Base-by-base conservation (phyloP, 768 basidiomycete genomes). In the Suillus occidentalis region DNA sequence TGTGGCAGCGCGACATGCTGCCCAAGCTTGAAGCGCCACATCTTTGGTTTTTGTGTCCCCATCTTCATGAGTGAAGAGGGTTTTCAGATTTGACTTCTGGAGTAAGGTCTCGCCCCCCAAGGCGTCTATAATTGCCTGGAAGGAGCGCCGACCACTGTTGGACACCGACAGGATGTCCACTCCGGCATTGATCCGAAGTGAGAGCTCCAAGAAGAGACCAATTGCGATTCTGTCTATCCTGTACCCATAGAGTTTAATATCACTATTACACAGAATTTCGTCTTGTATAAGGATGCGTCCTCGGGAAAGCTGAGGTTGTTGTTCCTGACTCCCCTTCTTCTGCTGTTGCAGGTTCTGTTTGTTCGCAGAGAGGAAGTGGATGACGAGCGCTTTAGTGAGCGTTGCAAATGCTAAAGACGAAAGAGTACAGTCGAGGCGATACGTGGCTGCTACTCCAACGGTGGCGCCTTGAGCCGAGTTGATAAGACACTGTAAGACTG, bases 191-290 rank as follows among this genome's bases (percentile, higher is more conserved):
- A 84, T 76, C 8, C 69, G 72, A 9, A 83, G 60, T 0, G 70
- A 73, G 9, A 78, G 58, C 62, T 87, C 85, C 10, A 72, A 53
- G 68, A 73, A 76, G 20, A 87, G 66, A 2, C 83, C 73, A 2
- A 77, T 64, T 0, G 78, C 75, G 1, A 86, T 67, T 43, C 73
- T 76, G 66, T 85, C 85, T 83, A 84, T 83, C 40, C 72, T 70
- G 52, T 86, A 83, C 0, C 80, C 78, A 57, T 76, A 72, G 64
- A 82, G 85, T 18, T 61, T 67, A 36, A 73, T 62, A 1, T 65
- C 37, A 0, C 70, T n/a, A 37, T 77, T 64, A 55, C 73, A 68
- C 6, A 85, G 68, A 43, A 85, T 72, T 6, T 58, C 49, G 10
- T 75, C 68, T 56, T 74, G 65, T 8, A 85, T 68, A 2, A 77